A percentile compares a stretch with the other conserved stretches of the same genome.
phyloP scores from a whole-genome alignment of 345 rosid species.

The Kernera saxatilis region DNA sequence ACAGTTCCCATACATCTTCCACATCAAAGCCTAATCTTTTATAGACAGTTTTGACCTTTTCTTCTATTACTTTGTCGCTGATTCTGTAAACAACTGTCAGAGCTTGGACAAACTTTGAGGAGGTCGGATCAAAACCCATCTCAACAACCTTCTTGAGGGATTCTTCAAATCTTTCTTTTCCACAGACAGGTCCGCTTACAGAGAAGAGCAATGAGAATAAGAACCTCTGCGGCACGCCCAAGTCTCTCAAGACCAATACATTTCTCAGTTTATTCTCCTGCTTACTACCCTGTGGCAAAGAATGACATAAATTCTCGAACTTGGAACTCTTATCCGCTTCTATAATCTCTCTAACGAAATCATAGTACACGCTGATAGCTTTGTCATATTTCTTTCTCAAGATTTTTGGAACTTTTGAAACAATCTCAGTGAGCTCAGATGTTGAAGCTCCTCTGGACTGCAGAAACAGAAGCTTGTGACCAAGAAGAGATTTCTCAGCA shows the following conservation, averaged over 20 bases:
- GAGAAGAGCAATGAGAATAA: not conserved
- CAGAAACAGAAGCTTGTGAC: constrained; percentile 27
- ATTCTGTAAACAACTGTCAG: not conserved
- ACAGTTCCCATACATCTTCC: constrained; percentile 14
- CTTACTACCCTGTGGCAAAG: not conserved
- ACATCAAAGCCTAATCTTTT: constrained; percentile 26
- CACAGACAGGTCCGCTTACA: not conserved
- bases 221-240: not conserved
- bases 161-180: not conserved
- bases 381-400: not conserved
- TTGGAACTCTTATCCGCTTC: not conserved
- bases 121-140: constrained; percentile 25
- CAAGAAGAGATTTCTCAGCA: constrained; percentile 14
- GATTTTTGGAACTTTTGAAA: not conserved
- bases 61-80: not conserved
- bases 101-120: constrained; percentile 20
- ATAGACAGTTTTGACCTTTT: not conserved
- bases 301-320: not conserved
- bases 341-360: constrained; percentile 8
- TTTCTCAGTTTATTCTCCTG: not conserved
- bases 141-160: not conserved
- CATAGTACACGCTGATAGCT: not conserved
- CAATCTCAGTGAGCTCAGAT: not conserved
- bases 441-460: constrained; percentile 25
- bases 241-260: not conserved